phyloP scores from a whole-genome alignment of 2,329 filamentous ascomycete genomes.

The Cladosporium colombiae region DNA sequence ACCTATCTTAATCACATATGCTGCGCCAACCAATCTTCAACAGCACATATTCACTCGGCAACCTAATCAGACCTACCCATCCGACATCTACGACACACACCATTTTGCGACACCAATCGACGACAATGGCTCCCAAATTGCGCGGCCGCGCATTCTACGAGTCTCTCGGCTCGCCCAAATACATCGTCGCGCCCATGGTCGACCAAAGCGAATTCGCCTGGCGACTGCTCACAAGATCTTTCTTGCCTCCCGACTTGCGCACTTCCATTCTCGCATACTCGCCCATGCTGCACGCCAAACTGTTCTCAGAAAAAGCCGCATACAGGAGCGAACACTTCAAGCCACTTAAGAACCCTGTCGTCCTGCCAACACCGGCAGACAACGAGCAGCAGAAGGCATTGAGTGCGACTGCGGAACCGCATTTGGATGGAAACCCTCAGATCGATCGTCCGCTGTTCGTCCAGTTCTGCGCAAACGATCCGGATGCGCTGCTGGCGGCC shows the following conservation, averaged over 20 bases:
- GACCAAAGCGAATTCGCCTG: constrained; percentile 98
- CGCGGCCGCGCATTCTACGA: constrained; percentile 86
- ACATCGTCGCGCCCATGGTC: constrained; percentile 94
- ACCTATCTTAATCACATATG: neutral
- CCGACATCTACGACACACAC: neutral
- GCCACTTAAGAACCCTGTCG: constrained; percentile 49
- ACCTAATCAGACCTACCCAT: neutral
- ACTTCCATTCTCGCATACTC: constrained; percentile 81
- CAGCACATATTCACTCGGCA: neutral
- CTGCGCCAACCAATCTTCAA: neutral
- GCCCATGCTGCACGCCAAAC: constrained; percentile 92
- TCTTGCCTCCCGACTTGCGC: constrained; percentile 64
- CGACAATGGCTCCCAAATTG: constrained; percentile 35
- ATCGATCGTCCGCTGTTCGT: constrained; percentile 90
- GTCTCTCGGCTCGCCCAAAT: constrained; percentile 88
- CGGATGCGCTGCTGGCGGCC: constrained; percentile 75
- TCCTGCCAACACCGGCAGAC: constrained; percentile 27
- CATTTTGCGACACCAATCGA: constrained; percentile 18
- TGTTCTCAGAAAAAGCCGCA: constrained; percentile 74
- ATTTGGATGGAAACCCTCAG: constrained; percentile 82
- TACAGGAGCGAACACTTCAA: constrained; percentile 84
- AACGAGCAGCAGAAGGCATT: constrained; percentile 26
- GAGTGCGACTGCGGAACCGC: constrained; percentile 43
- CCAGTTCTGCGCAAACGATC: constrained; percentile 92
- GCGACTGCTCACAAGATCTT: constrained; percentile 94